These are phyloP conservation scores for Clitopilus hobsonii DNA, from an alignment of 768 basidiomycete genomes.

Conservation along the genomic window DNA sequence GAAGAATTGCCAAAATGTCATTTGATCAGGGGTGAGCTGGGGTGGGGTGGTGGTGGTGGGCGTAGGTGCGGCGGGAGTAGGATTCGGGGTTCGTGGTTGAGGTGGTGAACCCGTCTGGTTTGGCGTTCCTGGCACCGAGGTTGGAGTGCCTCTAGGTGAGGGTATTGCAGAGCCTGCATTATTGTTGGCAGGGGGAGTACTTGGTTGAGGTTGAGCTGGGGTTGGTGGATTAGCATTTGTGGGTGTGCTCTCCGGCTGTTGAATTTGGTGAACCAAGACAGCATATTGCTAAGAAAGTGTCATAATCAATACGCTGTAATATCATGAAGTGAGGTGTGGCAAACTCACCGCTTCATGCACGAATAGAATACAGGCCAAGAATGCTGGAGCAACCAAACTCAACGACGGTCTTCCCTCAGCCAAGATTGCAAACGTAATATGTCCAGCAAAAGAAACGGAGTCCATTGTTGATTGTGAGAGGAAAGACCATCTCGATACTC, in stretches of 20 bases:
- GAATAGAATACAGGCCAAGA: slow-evolving; percentile 75
- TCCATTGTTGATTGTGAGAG: slow-evolving; percentile 76
- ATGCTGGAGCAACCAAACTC: slow-evolving; percentile 79
- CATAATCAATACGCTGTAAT: not conserved
- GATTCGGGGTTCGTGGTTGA: slow-evolving; percentile 16
- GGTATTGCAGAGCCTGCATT: slow-evolving; percentile 11
- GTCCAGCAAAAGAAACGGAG: slow-evolving; percentile 80
- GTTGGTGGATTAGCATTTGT: slow-evolving; percentile 12
- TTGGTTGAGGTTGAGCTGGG: slow-evolving; percentile 22
- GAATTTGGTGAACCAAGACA: slow-evolving; percentile 75
- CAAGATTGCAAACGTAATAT: slow-evolving; percentile 84
- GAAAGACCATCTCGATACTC: slow-evolving; percentile 82
- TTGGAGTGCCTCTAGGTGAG: slow-evolving; percentile 16
- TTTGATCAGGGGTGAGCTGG: slow-evolving; percentile 13
- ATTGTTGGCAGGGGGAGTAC: slow-evolving; percentile 7
- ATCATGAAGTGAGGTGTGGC: too few relatives aligned
- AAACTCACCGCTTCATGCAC: slow-evolving; percentile 77
- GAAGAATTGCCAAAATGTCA: slow-evolving; percentile 45
- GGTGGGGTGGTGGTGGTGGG: slow-evolving; percentile 8
- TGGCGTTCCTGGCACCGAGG: slow-evolving; percentile 8
- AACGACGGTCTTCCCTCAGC: slow-evolving; percentile 80
- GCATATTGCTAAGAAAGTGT: slow-evolving; percentile 66
- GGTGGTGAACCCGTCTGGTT: slow-evolving; percentile 14
- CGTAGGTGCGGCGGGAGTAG: slow-evolving; percentile 13
- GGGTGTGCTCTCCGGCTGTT: slow-evolving; percentile 64